Percentiles rank a stretch among this genome's conserved stretches.
phyloP scores from a whole-genome alignment of 2,329 filamentous ascomycete species.

The Botrytis aclada region DNA sequence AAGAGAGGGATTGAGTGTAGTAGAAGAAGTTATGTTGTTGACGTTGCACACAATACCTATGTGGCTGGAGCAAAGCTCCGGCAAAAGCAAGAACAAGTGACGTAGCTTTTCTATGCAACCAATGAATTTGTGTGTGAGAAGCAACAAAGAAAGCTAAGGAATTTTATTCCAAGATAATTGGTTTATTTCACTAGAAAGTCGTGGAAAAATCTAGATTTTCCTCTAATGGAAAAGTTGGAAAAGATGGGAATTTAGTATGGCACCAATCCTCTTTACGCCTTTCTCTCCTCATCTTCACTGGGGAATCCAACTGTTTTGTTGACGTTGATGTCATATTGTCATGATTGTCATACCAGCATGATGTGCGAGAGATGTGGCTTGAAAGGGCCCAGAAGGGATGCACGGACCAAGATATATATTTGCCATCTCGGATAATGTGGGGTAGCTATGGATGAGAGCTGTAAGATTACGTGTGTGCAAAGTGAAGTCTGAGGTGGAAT shows the following conservation, averaged over 20 bases:
- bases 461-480: background rate
- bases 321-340: constrained; percentile 9
- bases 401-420: background rate
- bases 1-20: background rate
- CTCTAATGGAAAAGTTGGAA: constrained; percentile 17
- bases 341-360: background rate
- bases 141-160: background rate
- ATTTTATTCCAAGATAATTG: background rate
- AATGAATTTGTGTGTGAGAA: background rate
- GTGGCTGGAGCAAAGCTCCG: constrained; percentile 16
- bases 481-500: background rate
- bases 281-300: background rate
- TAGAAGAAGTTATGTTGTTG: constrained; percentile 7
- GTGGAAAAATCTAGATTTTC: constrained; percentile 7
- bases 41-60: constrained; percentile 5
- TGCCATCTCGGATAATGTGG: background rate
- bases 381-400: background rate
- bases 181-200: background rate
- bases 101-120: background rate
- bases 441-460: constrained; percentile 9
- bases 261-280: background rate
- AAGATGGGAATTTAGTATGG: background rate
- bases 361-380: constrained; percentile 6
- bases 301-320: background rate
- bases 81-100: background rate